Conservation (phyloP, 2,329 filamentous ascomycete genomes). For the Rhynchosporium graminicola region DNA sequence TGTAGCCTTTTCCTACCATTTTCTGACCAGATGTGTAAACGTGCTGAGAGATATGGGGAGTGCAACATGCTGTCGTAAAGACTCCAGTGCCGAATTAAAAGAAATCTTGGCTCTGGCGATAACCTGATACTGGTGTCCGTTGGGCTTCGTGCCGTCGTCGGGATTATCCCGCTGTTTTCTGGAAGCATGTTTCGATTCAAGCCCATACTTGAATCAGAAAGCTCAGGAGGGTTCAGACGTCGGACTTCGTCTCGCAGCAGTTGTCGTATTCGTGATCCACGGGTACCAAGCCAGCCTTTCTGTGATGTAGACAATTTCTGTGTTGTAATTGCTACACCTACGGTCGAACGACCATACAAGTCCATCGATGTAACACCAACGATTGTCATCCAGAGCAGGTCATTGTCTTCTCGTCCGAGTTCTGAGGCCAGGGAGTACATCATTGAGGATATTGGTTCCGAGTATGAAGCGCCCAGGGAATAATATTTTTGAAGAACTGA, state of each 20-base stretch:
- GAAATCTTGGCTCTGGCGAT: slow-evolving; percentile 89
- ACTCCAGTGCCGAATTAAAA: slow-evolving; percentile 94
- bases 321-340: slow-evolving; percentile 68
- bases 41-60: slow-evolving; percentile 88
- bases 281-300: slow-evolving; percentile 77
- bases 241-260: slow-evolving; percentile 91
- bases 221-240: slow-evolving; percentile 80
- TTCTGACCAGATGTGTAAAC: slow-evolving; percentile 93
- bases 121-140: slow-evolving; percentile 90
- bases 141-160: slow-evolving; percentile 82
- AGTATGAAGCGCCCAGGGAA: slow-evolving; percentile 82
- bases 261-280: slow-evolving; percentile 81
- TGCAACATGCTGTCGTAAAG: slow-evolving; percentile 98
- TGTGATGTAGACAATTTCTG: slow-evolving; percentile 55
- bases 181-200: slow-evolving; percentile 61
- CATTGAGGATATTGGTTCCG: slow-evolving; percentile 91
- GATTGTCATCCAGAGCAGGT: slow-evolving; percentile 91
- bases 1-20: slow-evolving; percentile 83
- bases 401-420: slow-evolving; percentile 93
- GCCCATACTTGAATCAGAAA: slow-evolving; percentile 54
- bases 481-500: slow-evolving; percentile 79
- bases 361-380: slow-evolving; percentile 95
- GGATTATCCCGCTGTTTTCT: slow-evolving; percentile 79
- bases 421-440: slow-evolving; percentile 94
- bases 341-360: slow-evolving; percentile 82